Evolutionary conservation across 495 filamentous ascomycete species (phyloP).

Genomic region (Daldinia vernicosa): DNA sequence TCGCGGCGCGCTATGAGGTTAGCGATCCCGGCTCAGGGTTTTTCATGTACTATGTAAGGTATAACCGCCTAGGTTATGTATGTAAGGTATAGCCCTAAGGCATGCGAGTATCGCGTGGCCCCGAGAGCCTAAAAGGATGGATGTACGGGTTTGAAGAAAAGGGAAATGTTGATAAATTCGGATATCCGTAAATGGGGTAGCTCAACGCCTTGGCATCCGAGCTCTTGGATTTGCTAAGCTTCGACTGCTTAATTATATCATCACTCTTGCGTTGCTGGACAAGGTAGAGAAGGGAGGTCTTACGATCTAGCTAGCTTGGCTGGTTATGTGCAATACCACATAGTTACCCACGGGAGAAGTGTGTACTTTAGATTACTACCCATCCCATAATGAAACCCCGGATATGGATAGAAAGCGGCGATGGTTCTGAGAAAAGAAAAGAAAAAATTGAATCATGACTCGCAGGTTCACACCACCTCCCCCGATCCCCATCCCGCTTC

Average conservation of each 20-base stretch:
- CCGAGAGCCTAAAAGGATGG: constrained; percentile 12
- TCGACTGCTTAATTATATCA: constrained; percentile 30
- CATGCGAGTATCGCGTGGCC: constrained; percentile 24
- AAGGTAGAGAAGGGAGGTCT: constrained; percentile 20
- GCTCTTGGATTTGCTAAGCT: constrained; percentile 36
- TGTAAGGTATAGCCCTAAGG: neutral
- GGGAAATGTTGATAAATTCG: constrained; percentile 10
- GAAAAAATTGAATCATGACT: constrained; percentile 25
- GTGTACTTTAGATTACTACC: constrained; percentile 8
- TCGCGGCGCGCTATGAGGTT: constrained; percentile 27
- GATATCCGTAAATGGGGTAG: constrained; percentile 36
- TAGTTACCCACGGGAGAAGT: constrained; percentile 6
- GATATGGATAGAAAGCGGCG: constrained; percentile 37
- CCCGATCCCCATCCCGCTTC: constrained; percentile 30
- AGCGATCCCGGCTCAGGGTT: constrained; percentile 29
- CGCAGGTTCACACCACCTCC: constrained; percentile 24
- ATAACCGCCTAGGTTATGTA: neutral
- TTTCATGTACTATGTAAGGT: constrained; percentile 9
- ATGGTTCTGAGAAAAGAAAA: constrained; percentile 30
- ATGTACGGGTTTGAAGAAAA: constrained; percentile 12
- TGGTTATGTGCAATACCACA: constrained; percentile 27
- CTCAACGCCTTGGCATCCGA: constrained; percentile 35
- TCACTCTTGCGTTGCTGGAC: constrained; percentile 26
- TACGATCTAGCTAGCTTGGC: constrained; percentile 34
- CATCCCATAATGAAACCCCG: constrained; percentile 35